Conservation (phyloP, 1,284 basidiomycete species). For the Trametes hirsuta region DNA sequence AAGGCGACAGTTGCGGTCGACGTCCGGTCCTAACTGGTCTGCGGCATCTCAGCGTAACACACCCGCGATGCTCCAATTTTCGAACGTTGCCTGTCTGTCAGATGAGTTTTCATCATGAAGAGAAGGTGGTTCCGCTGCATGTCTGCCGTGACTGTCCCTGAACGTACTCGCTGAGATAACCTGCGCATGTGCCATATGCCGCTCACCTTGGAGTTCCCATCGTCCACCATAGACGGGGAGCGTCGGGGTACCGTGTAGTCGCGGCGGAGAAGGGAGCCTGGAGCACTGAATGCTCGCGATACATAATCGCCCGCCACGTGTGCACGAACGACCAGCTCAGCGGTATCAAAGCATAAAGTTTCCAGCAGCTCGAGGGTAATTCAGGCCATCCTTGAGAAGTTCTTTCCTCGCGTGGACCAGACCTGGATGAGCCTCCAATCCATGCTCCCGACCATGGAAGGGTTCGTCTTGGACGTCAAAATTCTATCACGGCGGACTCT, state of each 20-base stretch:
- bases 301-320: conserved; percentile 15
- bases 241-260: conserved; percentile 8
- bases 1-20: conserved; percentile 1
- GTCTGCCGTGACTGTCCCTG: neutral
- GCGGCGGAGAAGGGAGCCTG: conserved; percentile 15
- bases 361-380: conserved; percentile 13
- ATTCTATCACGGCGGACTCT: neutral
- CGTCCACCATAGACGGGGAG: conserved; percentile 5
- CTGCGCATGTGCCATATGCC: neutral
- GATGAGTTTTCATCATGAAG: neutral
- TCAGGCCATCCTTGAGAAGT: conserved; percentile 19
- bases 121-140: neutral
- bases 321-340: conserved; percentile 4
- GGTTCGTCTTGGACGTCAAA: neutral
- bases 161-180: neutral
- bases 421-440: neutral
- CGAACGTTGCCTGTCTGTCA: neutral
- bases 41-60: neutral
- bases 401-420: conserved; percentile 1
- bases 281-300: conserved; percentile 15
- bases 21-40: neutral
- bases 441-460: neutral
- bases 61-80: neutral
- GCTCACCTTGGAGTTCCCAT: neutral
- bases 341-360: conserved; percentile 27